These are phyloP conservation scores for Hymenoscyphus salicellus DNA, from an alignment of 2,329 filamentous ascomycete genomes.

Conservation along the genomic window DNA sequence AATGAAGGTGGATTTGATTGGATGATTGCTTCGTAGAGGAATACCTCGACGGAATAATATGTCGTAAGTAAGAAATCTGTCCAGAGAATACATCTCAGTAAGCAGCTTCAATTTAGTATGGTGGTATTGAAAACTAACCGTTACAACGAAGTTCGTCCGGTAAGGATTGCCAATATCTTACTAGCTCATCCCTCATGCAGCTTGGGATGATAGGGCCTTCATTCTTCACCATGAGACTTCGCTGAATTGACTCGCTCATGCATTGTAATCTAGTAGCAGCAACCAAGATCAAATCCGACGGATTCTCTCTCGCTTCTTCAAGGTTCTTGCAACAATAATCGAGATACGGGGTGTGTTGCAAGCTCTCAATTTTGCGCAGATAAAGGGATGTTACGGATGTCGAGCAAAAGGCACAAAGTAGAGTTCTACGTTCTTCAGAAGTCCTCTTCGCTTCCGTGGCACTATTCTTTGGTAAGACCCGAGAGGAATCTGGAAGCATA, in stretches of 20 bases:
- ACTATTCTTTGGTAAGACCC: conserved; percentile 8
- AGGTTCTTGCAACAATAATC: conserved; percentile 23
- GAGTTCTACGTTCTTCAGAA: conserved; percentile 23
- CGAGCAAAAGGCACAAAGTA: conserved; percentile 22
- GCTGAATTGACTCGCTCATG: conserved; percentile 19
- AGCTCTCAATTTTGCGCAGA: conserved; percentile 22
- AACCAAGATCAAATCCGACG: conserved; percentile 24
- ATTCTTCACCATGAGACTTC: conserved; percentile 13
- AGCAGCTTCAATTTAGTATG: background rate
- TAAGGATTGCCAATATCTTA: conserved; percentile 20
- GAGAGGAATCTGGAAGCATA: conserved; percentile 10
- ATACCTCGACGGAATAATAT: conserved; percentile 20
- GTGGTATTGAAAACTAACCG: conserved; percentile 16
- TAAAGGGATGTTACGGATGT: conserved; percentile 20
- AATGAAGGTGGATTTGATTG: conserved; percentile 15
- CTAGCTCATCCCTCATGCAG: conserved; percentile 14
- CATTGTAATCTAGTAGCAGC: conserved; percentile 21
- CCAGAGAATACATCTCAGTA: background rate
- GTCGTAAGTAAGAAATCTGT: conserved; percentile 13
- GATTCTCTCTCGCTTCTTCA: conserved; percentile 15
- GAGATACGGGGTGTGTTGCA: conserved; percentile 23
- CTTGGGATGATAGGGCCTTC: background rate
- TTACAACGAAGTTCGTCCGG: conserved; percentile 20
- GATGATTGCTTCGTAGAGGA: conserved; percentile 21
- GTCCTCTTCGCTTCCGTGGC: conserved; percentile 17